A percentile compares a stretch with the other conserved stretches of the same genome.
phyloP scores from a whole-genome alignment of 2,329 filamentous ascomycete species.

The Penicillium sp. region DNA sequence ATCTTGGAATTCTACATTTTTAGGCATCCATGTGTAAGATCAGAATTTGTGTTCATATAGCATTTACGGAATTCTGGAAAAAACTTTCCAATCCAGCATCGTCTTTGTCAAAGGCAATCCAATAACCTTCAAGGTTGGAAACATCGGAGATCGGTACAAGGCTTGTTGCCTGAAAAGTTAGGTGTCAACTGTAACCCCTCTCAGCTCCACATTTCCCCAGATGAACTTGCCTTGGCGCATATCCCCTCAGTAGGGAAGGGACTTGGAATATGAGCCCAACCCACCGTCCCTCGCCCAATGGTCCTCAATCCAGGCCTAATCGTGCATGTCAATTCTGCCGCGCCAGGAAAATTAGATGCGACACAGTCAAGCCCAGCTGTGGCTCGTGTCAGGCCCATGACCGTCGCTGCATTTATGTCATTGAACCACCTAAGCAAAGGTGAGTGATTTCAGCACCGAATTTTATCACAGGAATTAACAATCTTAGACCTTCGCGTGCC shows the following conservation, averaged over 20 bases:
- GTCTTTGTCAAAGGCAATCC: no score
- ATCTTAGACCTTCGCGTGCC: neutral
- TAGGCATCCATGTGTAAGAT: no score
- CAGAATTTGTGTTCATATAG: no score
- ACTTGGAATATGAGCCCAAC: neutral
- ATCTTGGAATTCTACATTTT: no score
- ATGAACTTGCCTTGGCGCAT: neutral
- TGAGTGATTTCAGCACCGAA: neutral
- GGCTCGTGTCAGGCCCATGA: neutral
- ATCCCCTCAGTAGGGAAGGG: neutral
- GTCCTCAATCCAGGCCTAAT: neutral
- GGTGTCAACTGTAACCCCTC: neutral
- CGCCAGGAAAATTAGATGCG: neutral
- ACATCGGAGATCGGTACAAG: neutral
- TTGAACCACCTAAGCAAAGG: neutral
- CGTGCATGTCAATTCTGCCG: constrained; percentile 1
- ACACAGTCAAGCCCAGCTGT: neutral
- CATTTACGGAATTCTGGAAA: no score
- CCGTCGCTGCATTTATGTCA: neutral
- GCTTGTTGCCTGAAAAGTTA: neutral
- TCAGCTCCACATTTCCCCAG: neutral
- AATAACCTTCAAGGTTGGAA: neutral
- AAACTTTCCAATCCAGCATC: no score
- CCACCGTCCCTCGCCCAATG: neutral
- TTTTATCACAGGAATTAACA: neutral